A percentile compares a stretch with the other conserved stretches of the same genome.
phyloP scores from a whole-genome alignment of 2,329 filamentous ascomycete species.

The Fusarium anguioides region DNA sequence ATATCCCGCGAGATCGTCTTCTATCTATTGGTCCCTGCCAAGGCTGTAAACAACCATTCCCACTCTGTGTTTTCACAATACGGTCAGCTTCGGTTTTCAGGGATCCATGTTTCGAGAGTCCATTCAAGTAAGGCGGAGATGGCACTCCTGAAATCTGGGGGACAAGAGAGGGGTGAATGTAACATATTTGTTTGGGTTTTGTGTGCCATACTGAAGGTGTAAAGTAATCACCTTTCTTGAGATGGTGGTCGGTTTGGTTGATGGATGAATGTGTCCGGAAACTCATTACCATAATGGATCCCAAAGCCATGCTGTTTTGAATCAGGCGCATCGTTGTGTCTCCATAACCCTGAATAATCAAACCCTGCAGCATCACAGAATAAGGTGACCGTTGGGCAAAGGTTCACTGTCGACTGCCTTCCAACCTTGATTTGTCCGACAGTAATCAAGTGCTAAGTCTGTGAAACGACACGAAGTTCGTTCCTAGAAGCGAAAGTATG shows the following conservation, averaged over 20 bases:
- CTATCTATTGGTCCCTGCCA: background rate
- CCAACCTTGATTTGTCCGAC: background rate
- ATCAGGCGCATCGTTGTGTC: background rate
- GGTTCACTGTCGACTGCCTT: background rate
- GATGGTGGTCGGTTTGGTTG: constrained; percentile 12
- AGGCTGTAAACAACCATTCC: background rate
- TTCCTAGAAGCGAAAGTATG: constrained; percentile 16
- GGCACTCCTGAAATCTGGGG: constrained; percentile 46
- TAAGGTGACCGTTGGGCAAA: background rate
- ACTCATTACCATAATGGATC: background rate
- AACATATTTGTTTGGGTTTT: background rate
- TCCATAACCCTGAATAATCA: background rate
- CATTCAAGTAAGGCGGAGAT: constrained; percentile 28
- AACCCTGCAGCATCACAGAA: background rate
- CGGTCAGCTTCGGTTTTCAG: constrained; percentile 20
- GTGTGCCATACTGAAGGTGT: background rate
- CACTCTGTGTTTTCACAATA: constrained; percentile 3
- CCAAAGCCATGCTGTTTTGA: background rate
- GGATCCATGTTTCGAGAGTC: constrained; percentile 17
- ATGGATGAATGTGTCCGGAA: constrained; percentile 5
- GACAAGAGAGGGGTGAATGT: constrained; percentile 34
- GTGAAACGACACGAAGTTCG: constrained; percentile 5
- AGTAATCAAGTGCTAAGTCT: background rate
- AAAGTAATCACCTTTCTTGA: constrained; percentile 16
- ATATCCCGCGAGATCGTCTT: constrained; percentile 5